A percentile compares a stretch with the other conserved stretches of the same genome.
Conservation (phyloP, 345 rosid genomes). For the Gossypium arboreum region DNA sequence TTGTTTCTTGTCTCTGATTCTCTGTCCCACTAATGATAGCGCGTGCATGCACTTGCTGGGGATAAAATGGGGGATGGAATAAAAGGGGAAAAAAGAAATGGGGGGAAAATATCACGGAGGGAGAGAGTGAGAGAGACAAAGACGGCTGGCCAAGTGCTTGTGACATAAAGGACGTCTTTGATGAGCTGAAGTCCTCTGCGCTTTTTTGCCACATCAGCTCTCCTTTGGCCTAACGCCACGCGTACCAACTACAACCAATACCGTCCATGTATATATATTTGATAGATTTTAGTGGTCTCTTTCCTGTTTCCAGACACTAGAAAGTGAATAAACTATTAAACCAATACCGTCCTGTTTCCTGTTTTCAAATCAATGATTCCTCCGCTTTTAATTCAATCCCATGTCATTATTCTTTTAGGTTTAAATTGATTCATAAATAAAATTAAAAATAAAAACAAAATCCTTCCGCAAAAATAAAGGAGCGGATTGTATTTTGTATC, state of each 20-base stretch:
- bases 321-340: too few species aligned
- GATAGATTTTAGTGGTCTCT: too few species aligned
- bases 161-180: not conserved
- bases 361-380: too few species aligned
- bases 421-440: too few species aligned
- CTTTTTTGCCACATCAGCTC: slow-evolving; percentile 32
- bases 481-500: too few species aligned
- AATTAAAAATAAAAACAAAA: too few species aligned
- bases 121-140: slow-evolving; percentile 12
- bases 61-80: not conserved
- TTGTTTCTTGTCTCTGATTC: not conserved
- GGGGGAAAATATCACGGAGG: not conserved
- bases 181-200: slow-evolving; percentile 8
- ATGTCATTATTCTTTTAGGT: too few species aligned
- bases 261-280: not conserved
- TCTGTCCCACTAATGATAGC: not conserved
- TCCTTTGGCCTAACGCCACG: slow-evolving; percentile 18
- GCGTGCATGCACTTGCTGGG: not conserved
- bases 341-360: too few species aligned
- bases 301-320: too few species aligned
- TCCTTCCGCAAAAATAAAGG: too few species aligned
- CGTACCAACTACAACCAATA: not conserved
- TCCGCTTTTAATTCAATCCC: too few species aligned
- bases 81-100: not conserved
- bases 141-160: slow-evolving; percentile 22